These are phyloP conservation scores for Suillus cothurnatus DNA, from an alignment of 768 basidiomycete species.

Conservation along the genomic window DNA sequence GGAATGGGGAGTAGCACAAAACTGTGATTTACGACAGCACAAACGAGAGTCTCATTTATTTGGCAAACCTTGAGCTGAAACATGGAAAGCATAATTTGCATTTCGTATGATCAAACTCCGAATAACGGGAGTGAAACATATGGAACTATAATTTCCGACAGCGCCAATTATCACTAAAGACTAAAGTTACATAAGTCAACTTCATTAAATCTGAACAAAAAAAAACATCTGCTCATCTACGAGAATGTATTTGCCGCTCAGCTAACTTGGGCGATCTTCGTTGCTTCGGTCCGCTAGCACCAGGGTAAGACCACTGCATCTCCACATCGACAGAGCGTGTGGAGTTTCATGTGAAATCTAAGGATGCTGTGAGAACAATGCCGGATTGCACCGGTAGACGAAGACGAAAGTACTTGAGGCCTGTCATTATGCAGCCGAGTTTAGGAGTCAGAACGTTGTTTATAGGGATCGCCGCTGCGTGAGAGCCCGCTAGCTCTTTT, in stretches of 20 bases:
- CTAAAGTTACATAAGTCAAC: constrained; percentile 6
- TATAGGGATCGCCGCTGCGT: constrained; percentile 7
- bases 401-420: background rate
- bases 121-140: constrained; percentile 3
- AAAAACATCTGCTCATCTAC: background rate
- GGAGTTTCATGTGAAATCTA: constrained; percentile 1
- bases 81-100: too few relatives aligned
- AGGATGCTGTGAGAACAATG: background rate
- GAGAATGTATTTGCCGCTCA: background rate
- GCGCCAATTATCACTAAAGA: constrained; percentile 8
- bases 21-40: background rate
- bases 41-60: background rate
- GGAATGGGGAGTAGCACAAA: background rate
- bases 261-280: background rate
- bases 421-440: constrained; percentile 6
- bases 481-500: background rate
- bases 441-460: constrained; percentile 9
- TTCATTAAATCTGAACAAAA: constrained; percentile 9
- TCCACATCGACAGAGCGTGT: background rate
- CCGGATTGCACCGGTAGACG: background rate
- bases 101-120: background rate
- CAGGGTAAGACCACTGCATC: background rate
- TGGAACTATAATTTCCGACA: constrained; percentile 3
- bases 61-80: background rate
- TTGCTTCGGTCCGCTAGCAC: background rate